A percentile compares a stretch with the other conserved stretches of the same genome.
phyloP scores from a whole-genome alignment of 371 early-diverging fungal species.

The Batrachochytrium dendrobatidis region DNA sequence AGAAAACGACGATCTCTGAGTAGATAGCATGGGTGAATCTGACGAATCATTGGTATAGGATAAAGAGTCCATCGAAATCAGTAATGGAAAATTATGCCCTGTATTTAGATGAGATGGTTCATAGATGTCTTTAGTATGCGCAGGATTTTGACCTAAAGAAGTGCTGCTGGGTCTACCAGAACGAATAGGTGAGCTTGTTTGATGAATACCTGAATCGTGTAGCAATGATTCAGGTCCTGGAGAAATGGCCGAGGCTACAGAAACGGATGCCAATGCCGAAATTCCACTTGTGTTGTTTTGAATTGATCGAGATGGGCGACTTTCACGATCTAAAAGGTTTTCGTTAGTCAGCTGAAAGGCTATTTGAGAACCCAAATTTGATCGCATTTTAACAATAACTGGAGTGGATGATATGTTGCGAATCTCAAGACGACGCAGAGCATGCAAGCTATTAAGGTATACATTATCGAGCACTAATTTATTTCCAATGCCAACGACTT shows the following conservation, averaged over 20 bases:
- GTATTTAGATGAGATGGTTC: too few species aligned
- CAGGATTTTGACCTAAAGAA: too few species aligned
- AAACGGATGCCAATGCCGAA: too few species aligned
- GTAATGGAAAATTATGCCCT: too few species aligned
- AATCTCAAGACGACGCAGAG: constrained; percentile 64
- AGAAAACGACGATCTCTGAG: background rate
- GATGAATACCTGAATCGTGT: background rate
- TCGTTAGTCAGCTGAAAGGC: constrained; percentile 85
- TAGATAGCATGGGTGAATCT: background rate
- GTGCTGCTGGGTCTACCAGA: background rate
- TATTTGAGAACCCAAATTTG: constrained; percentile 73
- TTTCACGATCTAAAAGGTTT: constrained; percentile 48
- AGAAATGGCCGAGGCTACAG: background rate
- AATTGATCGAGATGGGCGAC: background rate
- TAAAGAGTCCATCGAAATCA: background rate
- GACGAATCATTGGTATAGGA: background rate
- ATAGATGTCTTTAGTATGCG: too few species aligned
- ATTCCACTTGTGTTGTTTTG: background rate
- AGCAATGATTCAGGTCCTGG: background rate
- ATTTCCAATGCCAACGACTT: constrained; percentile 20
- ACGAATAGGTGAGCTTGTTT: too few species aligned
- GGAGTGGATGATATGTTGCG: constrained; percentile 55
- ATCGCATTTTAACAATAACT: constrained; percentile 67
- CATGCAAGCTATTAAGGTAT: constrained; percentile 77
- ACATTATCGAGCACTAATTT: constrained; percentile 37